Evolutionary conservation across 129 eudicot genomes (phyloP).

Genomic region (Silybum marianum): DNA sequence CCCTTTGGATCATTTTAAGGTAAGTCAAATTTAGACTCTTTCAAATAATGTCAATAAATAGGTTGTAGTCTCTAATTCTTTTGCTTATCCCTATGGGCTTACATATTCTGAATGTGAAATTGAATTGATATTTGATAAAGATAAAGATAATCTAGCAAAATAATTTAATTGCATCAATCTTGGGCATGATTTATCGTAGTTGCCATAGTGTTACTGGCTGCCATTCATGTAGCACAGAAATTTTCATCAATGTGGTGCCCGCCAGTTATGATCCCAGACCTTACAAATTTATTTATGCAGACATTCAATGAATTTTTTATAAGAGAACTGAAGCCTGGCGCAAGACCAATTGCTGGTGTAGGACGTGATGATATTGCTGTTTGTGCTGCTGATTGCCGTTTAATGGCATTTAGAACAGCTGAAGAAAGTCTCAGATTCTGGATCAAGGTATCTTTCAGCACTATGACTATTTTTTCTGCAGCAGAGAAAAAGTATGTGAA

Average conservation of each 20-base stretch:
- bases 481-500: background rate
- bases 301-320: conserved; percentile 93
- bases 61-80: background rate
- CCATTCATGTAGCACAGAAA: background rate
- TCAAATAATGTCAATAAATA: background rate
- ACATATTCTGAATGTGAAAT: background rate
- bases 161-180: background rate
- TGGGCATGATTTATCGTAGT: background rate
- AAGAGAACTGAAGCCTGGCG: conserved; percentile 89
- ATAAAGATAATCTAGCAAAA: background rate
- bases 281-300: conserved; percentile 50
- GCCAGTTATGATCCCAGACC: background rate
- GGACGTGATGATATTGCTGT: conserved; percentile 89
- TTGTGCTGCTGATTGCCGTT: conserved; percentile 95
- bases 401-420: conserved; percentile 74
- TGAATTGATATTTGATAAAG: background rate
- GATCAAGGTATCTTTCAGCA: conserved; percentile 68
- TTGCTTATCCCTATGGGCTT: conserved; percentile 6
- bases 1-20: conserved; percentile 92
- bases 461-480: background rate
- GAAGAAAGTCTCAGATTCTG: conserved; percentile 81
- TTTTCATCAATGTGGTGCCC: background rate
- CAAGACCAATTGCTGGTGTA: conserved; percentile 63
- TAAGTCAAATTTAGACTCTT: conserved; percentile 23
- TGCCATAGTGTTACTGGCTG: background rate